Evolutionary conservation across 768 basidiomycete species (phyloP), one percentile per base, ranked within the genome.

Genomic region (Lyophyllum atratum): DNA sequence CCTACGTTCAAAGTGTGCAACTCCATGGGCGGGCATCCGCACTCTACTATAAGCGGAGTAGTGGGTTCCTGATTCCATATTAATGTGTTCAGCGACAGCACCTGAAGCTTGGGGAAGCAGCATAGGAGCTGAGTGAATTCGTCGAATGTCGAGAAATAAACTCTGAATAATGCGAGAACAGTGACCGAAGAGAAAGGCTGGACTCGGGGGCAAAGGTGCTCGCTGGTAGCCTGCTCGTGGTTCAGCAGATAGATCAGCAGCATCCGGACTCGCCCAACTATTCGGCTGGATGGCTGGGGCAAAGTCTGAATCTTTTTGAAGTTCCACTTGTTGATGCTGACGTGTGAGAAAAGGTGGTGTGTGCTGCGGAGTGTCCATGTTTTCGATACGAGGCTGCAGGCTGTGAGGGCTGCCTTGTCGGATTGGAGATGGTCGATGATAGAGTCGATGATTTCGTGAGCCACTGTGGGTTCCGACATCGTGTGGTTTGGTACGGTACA

Each of bases 301-400:
- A 37, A 37, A 14, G 8, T 8, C 9, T 9, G 7, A 14, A 37
- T 37, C 34, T 15, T 37, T 37, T 37, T 37, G 14, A 9, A 37
- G 14, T 37, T 37, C 14, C 14, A 9, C 7, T 15, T 37, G 14
- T 37, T 43, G 40, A 52, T 10, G 40, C 9, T 21, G 28, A 31
- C 7, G 10, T 52, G 40, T 10, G 40, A 25, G 5, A 52, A 19
- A 14, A 52, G 37, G 19, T 52, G 51, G 29, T 26, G 19, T 21
- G 37, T 43, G 51, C 51, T 42, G 25, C 51, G 51, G 9, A 15
- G 21, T 15, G 19, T 14, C 51, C 51, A 52, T 4, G 25, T 2
- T 33, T 44, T 43, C 40, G 24, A 43, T 43, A 52, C 51, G 21
- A 42, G 51, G 40, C 40, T 52, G 51, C 51, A 52, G 3, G 51